Base-by-base conservation (phyloP, 179 eudicot genomes). In the Silene noctiflora region DNA sequence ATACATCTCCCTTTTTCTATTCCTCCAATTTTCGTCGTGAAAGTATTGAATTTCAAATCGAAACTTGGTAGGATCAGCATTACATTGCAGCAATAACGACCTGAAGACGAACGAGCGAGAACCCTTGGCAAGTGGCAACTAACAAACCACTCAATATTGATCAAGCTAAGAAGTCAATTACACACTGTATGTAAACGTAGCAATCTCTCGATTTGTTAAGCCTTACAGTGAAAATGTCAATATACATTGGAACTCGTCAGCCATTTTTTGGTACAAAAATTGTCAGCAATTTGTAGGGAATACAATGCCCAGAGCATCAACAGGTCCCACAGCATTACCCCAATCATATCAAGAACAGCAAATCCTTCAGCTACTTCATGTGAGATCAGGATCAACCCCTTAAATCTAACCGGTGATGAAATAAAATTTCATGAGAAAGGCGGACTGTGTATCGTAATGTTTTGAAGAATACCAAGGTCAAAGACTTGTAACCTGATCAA, bases 401-500 rank as follows among this genome's bases (percentile, higher is more conserved):
- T 25, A 39, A 76, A 64, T 70, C 61, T 56, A 67, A 76, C 79
- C 75, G 79, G 71, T 72, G 20, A 73, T 60, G 24, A 67, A 31
- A 16, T 20, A 42, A 22, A 14, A 27, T 55, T 14, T 35, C 16
- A 70, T 48, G n/a, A 78, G 46, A 51, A 76, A 56, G 29, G 78
- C 53, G 11, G 55, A 39, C 17, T 4, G 1, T 62, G 27, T 1
- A 21, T 8, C 16, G 25, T 3, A 25, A 24, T 8, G 29, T 31
- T 63, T 64, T 3, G 21, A 66, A 48, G 58, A 20, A 24, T 16
- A 24, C 56, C 27, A 75, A 71, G 6, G 61, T 27, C 51, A n/a
- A 59, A 70, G 20, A 75, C 44, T 51, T 69, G 44, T 4, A 80
- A 81, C 89, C 90, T 85, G 77, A 77, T 70, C 71, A 22, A 19